Percentiles rank a stretch among this genome's conserved stretches.
These are phyloP conservation scores for Gynandropsis gynandra DNA, from an alignment of 345 rosid genomes.

Conservation along the genomic window DNA sequence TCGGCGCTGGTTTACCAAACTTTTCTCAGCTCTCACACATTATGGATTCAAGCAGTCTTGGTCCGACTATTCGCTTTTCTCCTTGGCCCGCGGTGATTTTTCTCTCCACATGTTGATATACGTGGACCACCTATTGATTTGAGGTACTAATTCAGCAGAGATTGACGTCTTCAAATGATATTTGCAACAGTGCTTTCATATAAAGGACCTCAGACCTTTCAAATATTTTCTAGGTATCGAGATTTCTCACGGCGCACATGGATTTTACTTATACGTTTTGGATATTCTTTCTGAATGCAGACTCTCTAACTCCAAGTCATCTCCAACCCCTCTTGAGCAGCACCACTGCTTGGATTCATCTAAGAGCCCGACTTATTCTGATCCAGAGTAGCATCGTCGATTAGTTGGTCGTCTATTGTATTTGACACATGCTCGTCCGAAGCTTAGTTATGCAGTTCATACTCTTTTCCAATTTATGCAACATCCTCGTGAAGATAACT, in stretches of 20 bases:
- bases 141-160: neutral
- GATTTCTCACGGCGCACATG: neutral
- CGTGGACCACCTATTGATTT: neutral
- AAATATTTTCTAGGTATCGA: neutral
- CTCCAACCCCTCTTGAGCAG: neutral
- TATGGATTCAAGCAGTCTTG: too few relatives aligned
- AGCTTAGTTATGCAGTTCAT: neutral
- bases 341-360: neutral
- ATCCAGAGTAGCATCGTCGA: neutral
- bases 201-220: neutral
- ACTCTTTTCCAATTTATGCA: neutral
- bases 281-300: neutral
- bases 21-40: too few relatives aligned
- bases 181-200: neutral
- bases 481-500: neutral
- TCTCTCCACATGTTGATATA: neutral
- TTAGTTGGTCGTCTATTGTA: neutral
- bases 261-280: neutral
- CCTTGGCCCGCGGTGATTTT: too few relatives aligned
- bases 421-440: neutral
- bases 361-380: too few relatives aligned
- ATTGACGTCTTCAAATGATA: neutral
- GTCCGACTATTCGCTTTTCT: too few relatives aligned
- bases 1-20: too few relatives aligned
- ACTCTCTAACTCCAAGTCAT: neutral